A percentile compares a stretch with the other conserved stretches of the same genome.
These are phyloP conservation scores for Jamesozyma hellenica DNA, from an alignment of 805 yeast species.

Conservation along the genomic window DNA sequence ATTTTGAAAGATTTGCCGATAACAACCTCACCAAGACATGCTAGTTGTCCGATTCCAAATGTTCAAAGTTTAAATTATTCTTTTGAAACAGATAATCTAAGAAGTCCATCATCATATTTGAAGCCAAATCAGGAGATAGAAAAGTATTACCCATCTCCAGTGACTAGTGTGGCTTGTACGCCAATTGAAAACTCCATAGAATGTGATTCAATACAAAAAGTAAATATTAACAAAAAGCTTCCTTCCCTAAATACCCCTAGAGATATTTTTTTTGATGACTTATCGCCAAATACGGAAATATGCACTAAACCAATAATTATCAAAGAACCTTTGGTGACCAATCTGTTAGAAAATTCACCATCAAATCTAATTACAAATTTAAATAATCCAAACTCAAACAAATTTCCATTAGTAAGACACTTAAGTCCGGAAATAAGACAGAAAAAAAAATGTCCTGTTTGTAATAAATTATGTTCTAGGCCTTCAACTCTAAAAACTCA, in stretches of 20 bases:
- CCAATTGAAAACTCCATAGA: background rate
- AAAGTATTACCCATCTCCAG: background rate
- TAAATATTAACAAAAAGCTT: too few relatives aligned
- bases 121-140: too few relatives aligned
- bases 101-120: too few relatives aligned
- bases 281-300: background rate
- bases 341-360: too few relatives aligned
- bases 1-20: background rate
- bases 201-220: too few relatives aligned
- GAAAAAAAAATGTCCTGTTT: slow-evolving; percentile 29
- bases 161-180: background rate
- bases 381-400: background rate
- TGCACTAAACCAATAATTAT: background rate
- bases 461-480: slow-evolving; percentile 69
- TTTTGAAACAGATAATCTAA: background rate
- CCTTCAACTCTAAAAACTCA: slow-evolving; percentile 78
- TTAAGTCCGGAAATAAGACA: slow-evolving; percentile 6
- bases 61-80: background rate
- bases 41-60: too few relatives aligned
- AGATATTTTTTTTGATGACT: background rate
- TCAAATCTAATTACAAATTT: too few relatives aligned
- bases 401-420: background rate
- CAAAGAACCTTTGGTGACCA: background rate
- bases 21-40: too few relatives aligned
- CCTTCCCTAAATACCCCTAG: too few relatives aligned